Percentiles rank a stretch among this genome's conserved stretches.
Conservation (phyloP, 192 early-diverging fungal species). For the Linnemannia schmuckeri region DNA sequence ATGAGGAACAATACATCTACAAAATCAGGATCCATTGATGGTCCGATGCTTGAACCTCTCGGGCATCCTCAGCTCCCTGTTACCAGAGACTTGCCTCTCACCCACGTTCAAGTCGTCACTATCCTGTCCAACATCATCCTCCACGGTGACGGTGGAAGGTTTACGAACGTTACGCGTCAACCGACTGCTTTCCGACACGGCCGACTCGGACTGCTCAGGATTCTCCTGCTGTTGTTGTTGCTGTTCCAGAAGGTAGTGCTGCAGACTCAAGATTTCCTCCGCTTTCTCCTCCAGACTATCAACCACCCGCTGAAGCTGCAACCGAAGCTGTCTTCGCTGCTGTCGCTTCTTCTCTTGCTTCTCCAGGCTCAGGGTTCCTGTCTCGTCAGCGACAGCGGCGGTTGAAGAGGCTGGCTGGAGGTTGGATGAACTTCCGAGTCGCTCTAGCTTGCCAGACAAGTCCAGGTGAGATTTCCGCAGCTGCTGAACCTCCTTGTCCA, state of each 20-base stretch:
- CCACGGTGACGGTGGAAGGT: neutral
- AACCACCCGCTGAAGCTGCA: conserved; percentile 17
- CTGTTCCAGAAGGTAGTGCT: conserved; percentile 20
- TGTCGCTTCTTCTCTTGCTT: neutral
- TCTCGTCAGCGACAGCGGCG: neutral
- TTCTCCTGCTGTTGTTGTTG: neutral
- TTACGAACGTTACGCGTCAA: neutral
- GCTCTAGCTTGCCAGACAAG: conserved; percentile 23
- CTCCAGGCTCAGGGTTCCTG: neutral
- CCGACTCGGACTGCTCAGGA: conserved; percentile 6
- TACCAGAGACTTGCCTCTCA: neutral
- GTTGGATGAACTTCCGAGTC: neutral
- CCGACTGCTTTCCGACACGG: neutral
- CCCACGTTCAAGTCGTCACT: neutral
- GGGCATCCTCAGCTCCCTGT: neutral
- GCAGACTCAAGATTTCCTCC: conserved; percentile 23
- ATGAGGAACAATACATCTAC: neutral
- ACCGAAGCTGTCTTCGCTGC: conserved; percentile 19
- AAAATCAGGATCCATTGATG: conserved; percentile 6
- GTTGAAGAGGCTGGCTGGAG: neutral
- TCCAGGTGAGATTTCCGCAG: conserved; percentile 33
- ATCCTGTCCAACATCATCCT: neutral
- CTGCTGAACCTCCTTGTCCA: conserved; percentile 27
- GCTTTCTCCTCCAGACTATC: conserved; percentile 36
- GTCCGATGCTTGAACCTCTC: conserved; percentile 16